Base-by-base conservation (phyloP, 2,329 filamentous ascomycete genomes). In the Thelonectria discophora region DNA sequence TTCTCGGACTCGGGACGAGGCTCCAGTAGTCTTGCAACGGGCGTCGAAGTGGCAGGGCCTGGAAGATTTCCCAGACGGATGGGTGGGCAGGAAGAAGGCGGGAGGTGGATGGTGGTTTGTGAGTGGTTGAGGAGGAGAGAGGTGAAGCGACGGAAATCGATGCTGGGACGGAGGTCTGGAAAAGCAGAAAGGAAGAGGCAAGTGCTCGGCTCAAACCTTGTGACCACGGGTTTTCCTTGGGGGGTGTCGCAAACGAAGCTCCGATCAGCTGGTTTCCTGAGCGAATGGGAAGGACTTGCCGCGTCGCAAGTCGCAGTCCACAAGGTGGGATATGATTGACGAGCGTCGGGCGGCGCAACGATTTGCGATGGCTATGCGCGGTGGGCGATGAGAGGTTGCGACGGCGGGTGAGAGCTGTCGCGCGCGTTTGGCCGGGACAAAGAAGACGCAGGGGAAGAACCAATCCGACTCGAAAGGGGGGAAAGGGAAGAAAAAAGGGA, bases 191-290 rank as follows among this genome's bases (percentile, higher is more conserved):
- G 72, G 71, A 74, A 75, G 74, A 77, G 73, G 70, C 75, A 74
- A 72, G 74, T 76, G 69, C 72, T 73, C 70, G 74, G 73, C 74
- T 77, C 74, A 74, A 78, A 78, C 75, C 77, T 76, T 72, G 65
- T 70, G 64, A 65, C 60, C 64, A 65, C 64, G 60, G 48, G 50
- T 56, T n/a, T n/a, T 64, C 61, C 62, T 67, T 24, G 3, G 54
- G n/a, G 57, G 34, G 51, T 63, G 65, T 70, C 69, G 68, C 68
- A 69, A 68, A 30, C 57, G 21, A 58, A 51, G 55, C 61, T 68
- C 65, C 50, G 42, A 55, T 62, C 57, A 67, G 51, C 55, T 50
- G 55, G 43, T 54, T 54, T 49, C 21, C 51, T 61, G 54, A 6
- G 52, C 59, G 56, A 62, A 50, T 54, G 37, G 27, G 34, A 53